A percentile compares a stretch with the other conserved stretches of the same genome.
Conservation (phyloP, 345 rosid genomes). For the Melastoma malabathricum region DNA sequence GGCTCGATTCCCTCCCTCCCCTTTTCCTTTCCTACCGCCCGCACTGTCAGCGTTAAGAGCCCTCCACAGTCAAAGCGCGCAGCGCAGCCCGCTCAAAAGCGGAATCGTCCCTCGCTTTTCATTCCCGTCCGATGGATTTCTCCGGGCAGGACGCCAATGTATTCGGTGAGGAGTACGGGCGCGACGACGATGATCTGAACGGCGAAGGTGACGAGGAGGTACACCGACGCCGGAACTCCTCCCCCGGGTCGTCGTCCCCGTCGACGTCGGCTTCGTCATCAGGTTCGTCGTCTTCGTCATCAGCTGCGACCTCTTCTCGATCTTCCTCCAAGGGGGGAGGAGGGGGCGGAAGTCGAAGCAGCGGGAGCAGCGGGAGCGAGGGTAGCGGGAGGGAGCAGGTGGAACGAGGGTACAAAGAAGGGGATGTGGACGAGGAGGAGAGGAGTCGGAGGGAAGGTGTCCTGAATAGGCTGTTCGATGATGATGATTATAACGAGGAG, state of each 20-base stretch:
- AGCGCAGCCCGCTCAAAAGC: background rate
- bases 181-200: constrained; percentile 3
- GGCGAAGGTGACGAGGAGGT: constrained; percentile 11
- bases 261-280: constrained; percentile 35
- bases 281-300: constrained; percentile 21
- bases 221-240: constrained; percentile 23
- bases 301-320: constrained; percentile 20
- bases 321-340: constrained; percentile 21
- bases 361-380: constrained; percentile 16
- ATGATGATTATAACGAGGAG: constrained; percentile 4
- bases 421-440: constrained; percentile 6
- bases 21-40: too few species aligned
- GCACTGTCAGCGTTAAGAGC: too few species aligned
- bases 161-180: constrained; percentile 29
- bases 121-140: constrained; percentile 17
- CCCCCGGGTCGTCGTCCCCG: constrained; percentile 36
- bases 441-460: constrained; percentile 16
- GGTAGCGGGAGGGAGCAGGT: constrained; percentile 9
- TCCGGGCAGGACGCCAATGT: constrained; percentile 23
- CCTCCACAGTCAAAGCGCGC: too few species aligned
- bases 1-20: too few species aligned
- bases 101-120: background rate
- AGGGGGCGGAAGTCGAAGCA: constrained; percentile 35
- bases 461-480: too few species aligned
- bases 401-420: constrained; percentile 18